Evolutionary conservation across 345 rosid genomes (phyloP).

Genomic region (Anacardium occidentale): DNA sequence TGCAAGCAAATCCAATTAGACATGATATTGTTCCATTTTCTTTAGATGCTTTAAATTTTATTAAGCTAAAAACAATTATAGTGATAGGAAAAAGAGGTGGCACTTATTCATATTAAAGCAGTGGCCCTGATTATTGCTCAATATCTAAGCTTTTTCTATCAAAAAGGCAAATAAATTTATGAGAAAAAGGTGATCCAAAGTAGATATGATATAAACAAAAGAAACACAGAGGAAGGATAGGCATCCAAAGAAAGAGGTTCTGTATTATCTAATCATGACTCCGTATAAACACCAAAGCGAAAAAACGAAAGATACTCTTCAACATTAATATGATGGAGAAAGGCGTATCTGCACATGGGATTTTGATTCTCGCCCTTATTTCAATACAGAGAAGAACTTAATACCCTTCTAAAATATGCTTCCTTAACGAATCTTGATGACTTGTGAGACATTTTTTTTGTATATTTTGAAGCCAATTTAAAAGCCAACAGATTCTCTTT

Average conservation of each 20-base stretch:
- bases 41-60: constrained; percentile 10
- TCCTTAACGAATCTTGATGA: constrained; percentile 19
- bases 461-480: not conserved
- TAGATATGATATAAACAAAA: constrained; percentile 10
- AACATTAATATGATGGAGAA: constrained; percentile 19
- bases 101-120: constrained; percentile 6
- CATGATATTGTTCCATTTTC: constrained; percentile 5
- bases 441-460: constrained; percentile 5
- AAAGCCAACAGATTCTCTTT: constrained; percentile 16
- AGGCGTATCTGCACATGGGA: constrained; percentile 32
- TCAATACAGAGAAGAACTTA: constrained; percentile 14
- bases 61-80: constrained; percentile 11
- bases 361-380: constrained; percentile 16
- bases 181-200: constrained; percentile 26
- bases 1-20: constrained; percentile 23
- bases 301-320: constrained; percentile 7
- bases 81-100: constrained; percentile 15
- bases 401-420: constrained; percentile 29
- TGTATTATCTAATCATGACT: constrained; percentile 26
- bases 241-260: constrained; percentile 35
- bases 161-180: constrained; percentile 32
- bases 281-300: not conserved
- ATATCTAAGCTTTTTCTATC: constrained; percentile 24
- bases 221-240: not conserved
- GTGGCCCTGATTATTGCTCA: constrained; percentile 20